Base-by-base conservation (phyloP, 179 eudicot genomes). In the Drosera spatulata region DNA sequence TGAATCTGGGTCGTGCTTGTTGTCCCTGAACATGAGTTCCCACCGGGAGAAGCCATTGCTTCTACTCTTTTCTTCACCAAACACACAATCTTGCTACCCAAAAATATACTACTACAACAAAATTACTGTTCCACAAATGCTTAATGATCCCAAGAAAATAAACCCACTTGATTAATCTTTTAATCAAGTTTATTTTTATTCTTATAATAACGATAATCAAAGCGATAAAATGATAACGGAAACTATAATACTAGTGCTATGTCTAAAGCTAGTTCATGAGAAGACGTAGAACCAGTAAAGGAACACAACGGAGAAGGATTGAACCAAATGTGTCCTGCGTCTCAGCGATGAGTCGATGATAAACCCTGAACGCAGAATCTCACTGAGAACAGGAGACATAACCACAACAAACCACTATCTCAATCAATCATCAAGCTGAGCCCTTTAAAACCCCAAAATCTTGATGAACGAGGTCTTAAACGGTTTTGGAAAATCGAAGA, bases 291-390 rank as follows among this genome's bases (percentile, higher is more conserved):
- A 22, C 33, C 33, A 22, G 33, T 22, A 22, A 22, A 22, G 33
- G 33, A 22, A 22, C 33, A 22, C 33, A 22, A 22, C 33, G 1
- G 33, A 22, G 33, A 22, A 22, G 33, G 33, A 22, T 22, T 22
- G 33, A 22, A 22, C 33, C 33, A 22, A 22, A 22, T 22, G 33
- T 22, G 33, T 22, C 33, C 33, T 22, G 33, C 33, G 33, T 22
- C 33, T 22, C 33, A 22, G 50, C 10, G 64, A 61, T 5, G 64
- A 61, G 13, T 52, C 64, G 52, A 61, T 49, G 43, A 49, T 61
- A 61, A 61, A 61, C 41, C 64, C 64, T 37, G 64, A 61, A 49
- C 64, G 64, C 43, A 61, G 64, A 54, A 61, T 61, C 50, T 61
- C 64, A 4, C 64, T 61, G 8, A 61, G 14, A 50, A 61, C 64